Percentiles rank a stretch among this genome's conserved stretches.
Evolutionary conservation across 257 asterid species (phyloP).

Genomic region (Ehretia macrophylla): DNA sequence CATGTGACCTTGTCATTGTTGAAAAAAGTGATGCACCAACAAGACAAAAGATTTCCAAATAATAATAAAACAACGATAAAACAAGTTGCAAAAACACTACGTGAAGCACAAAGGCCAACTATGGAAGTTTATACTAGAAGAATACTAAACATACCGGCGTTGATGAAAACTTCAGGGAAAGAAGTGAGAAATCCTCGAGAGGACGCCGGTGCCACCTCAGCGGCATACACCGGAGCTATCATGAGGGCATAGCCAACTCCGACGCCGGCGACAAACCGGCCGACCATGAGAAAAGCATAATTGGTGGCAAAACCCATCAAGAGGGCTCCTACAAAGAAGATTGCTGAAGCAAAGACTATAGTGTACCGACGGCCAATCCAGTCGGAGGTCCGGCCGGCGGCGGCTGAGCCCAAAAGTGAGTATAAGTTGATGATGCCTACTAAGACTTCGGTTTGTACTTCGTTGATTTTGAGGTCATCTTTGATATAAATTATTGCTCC

Average conservation of each 20-base stretch:
- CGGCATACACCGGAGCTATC: conserved; percentile 94
- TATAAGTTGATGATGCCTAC: conserved; percentile 66
- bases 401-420: conserved; percentile 73
- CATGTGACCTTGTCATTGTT: no score
- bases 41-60: no score
- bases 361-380: conserved; percentile 85
- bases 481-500: conserved; percentile 71
- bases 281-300: conserved; percentile 76
- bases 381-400: conserved; percentile 87
- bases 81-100: no score
- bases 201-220: conserved; percentile 90
- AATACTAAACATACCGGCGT: conserved; percentile 42
- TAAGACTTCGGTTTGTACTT: conserved; percentile 44
- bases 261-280: conserved; percentile 81
- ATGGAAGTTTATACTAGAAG: no score
- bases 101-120: no score
- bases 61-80: no score
- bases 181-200: conserved; percentile 84
- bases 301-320: conserved; percentile 83
- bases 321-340: conserved; percentile 76
- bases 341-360: conserved; percentile 67
- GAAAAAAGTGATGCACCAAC: no score
- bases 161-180: conserved; percentile 90
- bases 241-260: conserved; percentile 92
- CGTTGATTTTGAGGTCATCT: conserved; percentile 27